Evolutionary conservation across 495 filamentous ascomycete genomes (phyloP).

Genomic region (Aspergillus saccharolyticus): DNA sequence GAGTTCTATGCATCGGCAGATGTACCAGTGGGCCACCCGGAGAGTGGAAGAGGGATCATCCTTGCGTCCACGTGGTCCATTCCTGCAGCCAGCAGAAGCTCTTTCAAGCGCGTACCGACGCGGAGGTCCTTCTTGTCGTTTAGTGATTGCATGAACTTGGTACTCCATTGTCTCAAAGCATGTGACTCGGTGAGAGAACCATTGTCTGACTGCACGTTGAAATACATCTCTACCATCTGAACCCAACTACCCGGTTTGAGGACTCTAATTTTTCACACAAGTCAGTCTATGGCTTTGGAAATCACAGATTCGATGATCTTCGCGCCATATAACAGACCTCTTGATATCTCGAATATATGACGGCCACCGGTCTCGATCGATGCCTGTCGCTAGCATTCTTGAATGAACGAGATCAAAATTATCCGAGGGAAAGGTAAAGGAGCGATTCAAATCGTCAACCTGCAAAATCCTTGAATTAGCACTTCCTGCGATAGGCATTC

Average conservation of each 20-base stretch:
- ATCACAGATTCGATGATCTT: background rate
- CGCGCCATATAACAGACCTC: conserved; percentile 36
- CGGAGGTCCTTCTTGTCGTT: conserved; percentile 67
- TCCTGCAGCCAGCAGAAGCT: conserved; percentile 61
- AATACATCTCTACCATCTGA: conserved; percentile 86
- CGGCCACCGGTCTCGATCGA: conserved; percentile 70
- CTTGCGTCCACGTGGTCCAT: conserved; percentile 65
- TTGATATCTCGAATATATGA: conserved; percentile 76
- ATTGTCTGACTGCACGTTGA: conserved; percentile 85
- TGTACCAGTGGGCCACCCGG: conserved; percentile 69
- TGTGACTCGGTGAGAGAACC: conserved; percentile 69
- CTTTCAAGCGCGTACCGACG: conserved; percentile 57
- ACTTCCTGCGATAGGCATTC: background rate
- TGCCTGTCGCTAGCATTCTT: conserved; percentile 70
- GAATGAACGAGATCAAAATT: conserved; percentile 91
- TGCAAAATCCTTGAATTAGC: conserved; percentile 32
- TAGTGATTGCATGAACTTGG: conserved; percentile 59
- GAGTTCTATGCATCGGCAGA: background rate
- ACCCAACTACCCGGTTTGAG: conserved; percentile 75
- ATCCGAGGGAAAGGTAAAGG: conserved; percentile 68
- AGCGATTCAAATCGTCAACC: conserved; percentile 74
- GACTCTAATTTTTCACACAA: conserved; percentile 34
- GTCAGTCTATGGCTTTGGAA: conserved; percentile 16
- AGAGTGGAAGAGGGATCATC: conserved; percentile 70
- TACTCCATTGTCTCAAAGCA: conserved; percentile 70